Percentiles rank a stretch among this genome's conserved stretches.
phyloP scores from a whole-genome alignment of 148 eudicot genomes.

The Cornus controversa region DNA sequence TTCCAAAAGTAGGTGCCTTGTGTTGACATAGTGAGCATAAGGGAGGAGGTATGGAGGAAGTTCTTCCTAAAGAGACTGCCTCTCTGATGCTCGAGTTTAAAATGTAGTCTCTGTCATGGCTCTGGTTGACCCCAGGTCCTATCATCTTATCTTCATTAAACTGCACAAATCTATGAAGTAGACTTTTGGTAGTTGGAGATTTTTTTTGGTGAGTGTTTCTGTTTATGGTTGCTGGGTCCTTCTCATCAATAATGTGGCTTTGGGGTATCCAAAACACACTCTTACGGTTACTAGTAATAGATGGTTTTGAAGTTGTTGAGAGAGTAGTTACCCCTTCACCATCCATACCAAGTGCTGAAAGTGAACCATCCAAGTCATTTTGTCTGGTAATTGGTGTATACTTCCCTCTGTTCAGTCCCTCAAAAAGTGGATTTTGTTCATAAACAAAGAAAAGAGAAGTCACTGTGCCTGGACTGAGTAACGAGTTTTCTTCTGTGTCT shows the following conservation, averaged over 20 bases:
- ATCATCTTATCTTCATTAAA: constrained; percentile 21
- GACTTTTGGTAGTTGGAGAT: constrained; percentile 19
- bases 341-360: constrained; percentile 14
- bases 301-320: constrained; percentile 22
- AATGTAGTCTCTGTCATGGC: constrained; percentile 19
- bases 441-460: constrained; percentile 56
- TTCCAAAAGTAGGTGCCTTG: constrained; percentile 78
- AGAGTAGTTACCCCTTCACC: constrained; percentile 31
- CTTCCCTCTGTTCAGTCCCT: constrained; percentile 45
- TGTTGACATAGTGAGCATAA: constrained; percentile 78
- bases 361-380: constrained; percentile 18
- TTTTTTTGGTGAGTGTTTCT: constrained; percentile 19
- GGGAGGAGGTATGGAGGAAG: constrained; percentile 80
- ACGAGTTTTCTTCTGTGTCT: constrained; percentile 49
- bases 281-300: constrained; percentile 19
- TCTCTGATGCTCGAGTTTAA: constrained; percentile 49
- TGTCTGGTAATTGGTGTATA: constrained; percentile 19
- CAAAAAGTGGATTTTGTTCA: constrained; percentile 84
- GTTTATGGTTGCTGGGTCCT: constrained; percentile 20
- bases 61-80: constrained; percentile 59
- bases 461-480: constrained; percentile 46
- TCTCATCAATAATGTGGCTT: constrained; percentile 30
- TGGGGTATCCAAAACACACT: constrained; percentile 37
- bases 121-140: constrained; percentile 17
- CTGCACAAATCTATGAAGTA: constrained; percentile 28